Evolutionary conservation across 2,329 filamentous ascomycete species (phyloP).

Genomic region (Tricladium varicosporioides): DNA sequence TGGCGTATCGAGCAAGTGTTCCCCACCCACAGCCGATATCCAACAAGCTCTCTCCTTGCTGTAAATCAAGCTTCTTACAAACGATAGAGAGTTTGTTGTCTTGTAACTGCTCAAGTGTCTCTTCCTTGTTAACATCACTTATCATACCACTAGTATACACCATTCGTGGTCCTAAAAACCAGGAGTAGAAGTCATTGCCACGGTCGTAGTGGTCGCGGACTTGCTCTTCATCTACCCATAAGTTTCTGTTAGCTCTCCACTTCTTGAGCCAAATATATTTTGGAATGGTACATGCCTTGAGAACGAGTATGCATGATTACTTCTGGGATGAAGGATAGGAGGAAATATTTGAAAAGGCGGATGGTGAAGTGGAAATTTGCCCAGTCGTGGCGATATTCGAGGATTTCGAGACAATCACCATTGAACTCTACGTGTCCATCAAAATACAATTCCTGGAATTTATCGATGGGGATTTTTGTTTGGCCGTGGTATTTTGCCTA

Average conservation of each 20-base stretch:
- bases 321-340: slow-evolving; percentile 84
- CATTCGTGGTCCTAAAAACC: slow-evolving; percentile 98
- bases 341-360: slow-evolving; percentile 81
- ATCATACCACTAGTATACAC: slow-evolving; percentile 97
- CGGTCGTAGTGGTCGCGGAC: slow-evolving; percentile 97
- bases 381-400: slow-evolving; percentile 98
- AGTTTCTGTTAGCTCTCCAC: slow-evolving; percentile 27
- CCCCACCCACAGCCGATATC: slow-evolving; percentile 99
- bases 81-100: slow-evolving; percentile 96
- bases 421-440: slow-evolving; percentile 94
- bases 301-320: slow-evolving; percentile 89
- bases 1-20: slow-evolving; percentile 90
- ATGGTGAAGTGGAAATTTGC: slow-evolving; percentile 89
- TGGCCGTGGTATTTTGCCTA: slow-evolving; percentile 66
- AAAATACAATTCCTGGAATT: slow-evolving; percentile 98
- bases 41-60: slow-evolving; percentile 78
- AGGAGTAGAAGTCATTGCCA: slow-evolving; percentile 97
- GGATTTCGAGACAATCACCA: slow-evolving; percentile 80
- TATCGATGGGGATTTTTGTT: slow-evolving; percentile 85
- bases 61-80: slow-evolving; percentile 89
- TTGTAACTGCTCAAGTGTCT: slow-evolving; percentile 90
- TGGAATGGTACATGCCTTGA: slow-evolving; percentile 58
- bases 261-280: neutral
- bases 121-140: slow-evolving; percentile 80
- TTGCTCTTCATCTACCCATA: slow-evolving; percentile 80